phyloP scores from a whole-genome alignment of 192 early-diverging fungal genomes.

The Dissophora ornata region DNA sequence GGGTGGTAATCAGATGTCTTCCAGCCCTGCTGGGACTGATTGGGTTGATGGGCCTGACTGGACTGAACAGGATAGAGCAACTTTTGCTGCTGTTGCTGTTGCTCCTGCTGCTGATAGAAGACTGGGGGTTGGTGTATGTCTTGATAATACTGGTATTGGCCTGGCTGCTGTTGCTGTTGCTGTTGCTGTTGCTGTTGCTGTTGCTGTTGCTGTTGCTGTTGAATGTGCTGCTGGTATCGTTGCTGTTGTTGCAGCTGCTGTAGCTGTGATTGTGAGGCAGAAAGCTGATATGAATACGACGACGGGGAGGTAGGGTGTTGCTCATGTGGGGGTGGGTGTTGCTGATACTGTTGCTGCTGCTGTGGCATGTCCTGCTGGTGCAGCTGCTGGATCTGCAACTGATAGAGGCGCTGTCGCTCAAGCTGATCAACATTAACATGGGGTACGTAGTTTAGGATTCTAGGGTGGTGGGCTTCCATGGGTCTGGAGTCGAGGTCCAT shows the following conservation, averaged over 20 bases:
- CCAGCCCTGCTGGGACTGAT: neutral
- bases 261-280: neutral
- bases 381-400: conserved; percentile 13
- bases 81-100: conserved; percentile 15
- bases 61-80: too few relatives aligned
- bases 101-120: conserved; percentile 10
- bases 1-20: conserved; percentile 11
- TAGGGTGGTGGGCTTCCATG: conserved; percentile 7
- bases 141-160: too few relatives aligned
- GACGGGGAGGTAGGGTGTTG: too few relatives aligned
- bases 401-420: conserved; percentile 12
- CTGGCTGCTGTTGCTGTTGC: conserved; percentile 15
- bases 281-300: conserved; percentile 3
- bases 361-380: conserved; percentile 3
- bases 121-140: too few relatives aligned
- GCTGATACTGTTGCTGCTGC: conserved; percentile 4
- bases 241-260: neutral
- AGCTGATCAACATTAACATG: neutral
- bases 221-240: neutral
- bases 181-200: conserved; percentile 10
- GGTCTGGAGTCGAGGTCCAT: conserved; percentile 40
- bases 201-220: neutral
- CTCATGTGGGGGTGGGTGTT: neutral
- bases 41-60: neutral
- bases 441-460: conserved; percentile 6